phyloP scores from a whole-genome alignment of 23 red algal species.

The Rhodosorus marinus region DNA sequence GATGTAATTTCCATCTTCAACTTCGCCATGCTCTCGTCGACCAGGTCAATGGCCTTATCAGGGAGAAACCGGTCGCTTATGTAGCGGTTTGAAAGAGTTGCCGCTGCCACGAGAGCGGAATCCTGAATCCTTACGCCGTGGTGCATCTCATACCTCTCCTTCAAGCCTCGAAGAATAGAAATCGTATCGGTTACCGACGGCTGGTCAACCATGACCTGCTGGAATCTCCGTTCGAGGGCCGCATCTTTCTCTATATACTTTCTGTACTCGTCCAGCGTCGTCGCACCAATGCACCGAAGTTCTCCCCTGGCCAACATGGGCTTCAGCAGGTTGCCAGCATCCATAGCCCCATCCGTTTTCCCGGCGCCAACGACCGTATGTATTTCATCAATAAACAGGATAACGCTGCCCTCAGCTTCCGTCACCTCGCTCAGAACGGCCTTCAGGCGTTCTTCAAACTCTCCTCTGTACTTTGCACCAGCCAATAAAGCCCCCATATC shows the following conservation, averaged over 20 bases:
- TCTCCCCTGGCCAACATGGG: slow-evolving; percentile 95
- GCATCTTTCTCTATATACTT: slow-evolving; percentile 99
- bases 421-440: slow-evolving; percentile 90
- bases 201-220: slow-evolving; percentile 89
- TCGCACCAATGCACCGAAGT: slow-evolving; percentile 95
- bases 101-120: slow-evolving; percentile 72
- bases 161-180: slow-evolving; percentile 77
- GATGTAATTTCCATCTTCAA: slow-evolving; percentile 98
- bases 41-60: slow-evolving; percentile 98
- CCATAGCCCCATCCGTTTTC: slow-evolving; percentile 97
- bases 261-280: slow-evolving; percentile 95
- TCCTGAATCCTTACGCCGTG: slow-evolving; percentile 94
- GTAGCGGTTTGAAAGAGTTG: slow-evolving; percentile 73
- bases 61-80: slow-evolving; percentile 92
- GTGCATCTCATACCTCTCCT: slow-evolving; percentile 92
- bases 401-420: slow-evolving; percentile 51
- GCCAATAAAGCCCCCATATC: slow-evolving; percentile 96
- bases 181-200: slow-evolving; percentile 82
- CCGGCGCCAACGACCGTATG: slow-evolving; percentile 97
- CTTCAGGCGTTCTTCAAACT: slow-evolving; percentile 99
- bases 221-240: slow-evolving; percentile 89
- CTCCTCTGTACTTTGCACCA: slow-evolving; percentile 96
- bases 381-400: slow-evolving; percentile 98
- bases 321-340: slow-evolving; percentile 93
- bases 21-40: slow-evolving; percentile 81